phyloP scores from a whole-genome alignment of 2,329 filamentous ascomycete genomes.

The Proliferodiscus dingleyae region DNA sequence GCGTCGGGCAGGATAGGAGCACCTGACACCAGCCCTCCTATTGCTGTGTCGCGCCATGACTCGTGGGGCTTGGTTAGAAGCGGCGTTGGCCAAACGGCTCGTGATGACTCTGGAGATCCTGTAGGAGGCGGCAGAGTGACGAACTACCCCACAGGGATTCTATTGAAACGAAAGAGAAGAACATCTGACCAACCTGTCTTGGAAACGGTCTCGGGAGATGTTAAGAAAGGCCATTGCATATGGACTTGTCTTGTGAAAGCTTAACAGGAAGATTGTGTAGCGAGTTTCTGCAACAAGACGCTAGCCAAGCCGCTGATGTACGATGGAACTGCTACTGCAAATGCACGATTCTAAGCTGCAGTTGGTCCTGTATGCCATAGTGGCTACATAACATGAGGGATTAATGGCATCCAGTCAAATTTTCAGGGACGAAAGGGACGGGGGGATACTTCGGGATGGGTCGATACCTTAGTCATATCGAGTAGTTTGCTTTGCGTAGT shows the following conservation, averaged over 20 bases:
- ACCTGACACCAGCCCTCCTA: background rate
- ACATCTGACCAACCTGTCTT: background rate
- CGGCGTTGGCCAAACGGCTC: background rate
- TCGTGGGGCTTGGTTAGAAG: background rate
- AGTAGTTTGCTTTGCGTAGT: too few relatives aligned
- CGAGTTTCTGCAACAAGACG: background rate
- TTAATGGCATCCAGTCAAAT: conserved; percentile 25
- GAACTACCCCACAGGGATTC: background rate
- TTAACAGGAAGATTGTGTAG: background rate
- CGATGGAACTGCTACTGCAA: too few relatives aligned
- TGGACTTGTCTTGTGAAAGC: background rate
- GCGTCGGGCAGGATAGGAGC: background rate
- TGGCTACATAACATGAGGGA: conserved; percentile 20
- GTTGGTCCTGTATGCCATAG: background rate
- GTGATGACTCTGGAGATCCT: background rate
- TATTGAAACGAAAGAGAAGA: background rate
- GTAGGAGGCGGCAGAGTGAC: background rate
- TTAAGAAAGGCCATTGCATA: too few relatives aligned
- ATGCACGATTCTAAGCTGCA: conserved; percentile 4
- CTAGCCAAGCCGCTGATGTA: too few relatives aligned
- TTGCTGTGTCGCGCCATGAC: background rate
- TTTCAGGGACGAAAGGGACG: conserved; percentile 3
- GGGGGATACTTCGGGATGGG: background rate
- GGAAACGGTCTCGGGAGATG: background rate
- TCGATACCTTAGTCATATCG: background rate